These are phyloP conservation scores for Kalanchoe fedtschenkoi DNA, from an alignment of 164 flowering plant species.

Conservation along the genomic window DNA sequence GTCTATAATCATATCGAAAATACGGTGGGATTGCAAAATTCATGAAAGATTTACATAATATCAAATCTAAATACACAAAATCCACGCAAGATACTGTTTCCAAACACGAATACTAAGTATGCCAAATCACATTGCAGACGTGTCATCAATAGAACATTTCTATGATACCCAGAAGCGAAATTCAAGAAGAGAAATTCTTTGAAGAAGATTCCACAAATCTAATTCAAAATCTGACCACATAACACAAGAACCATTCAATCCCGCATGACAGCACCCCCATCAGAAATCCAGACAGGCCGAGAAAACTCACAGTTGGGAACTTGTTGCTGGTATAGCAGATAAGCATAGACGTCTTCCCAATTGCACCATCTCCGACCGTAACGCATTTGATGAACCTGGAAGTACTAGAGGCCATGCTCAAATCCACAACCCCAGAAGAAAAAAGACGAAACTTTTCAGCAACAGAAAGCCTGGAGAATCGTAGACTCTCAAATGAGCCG, in stretches of 20 bases:
- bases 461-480: not conserved
- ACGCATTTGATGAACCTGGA: conserved; percentile 95
- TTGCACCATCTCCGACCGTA: conserved; percentile 96
- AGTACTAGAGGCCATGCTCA: conserved; percentile 59
- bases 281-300: not conserved
- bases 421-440: not conserved
- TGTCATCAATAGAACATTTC: too few species aligned
- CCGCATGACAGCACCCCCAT: not conserved
- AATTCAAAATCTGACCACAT: not conserved
- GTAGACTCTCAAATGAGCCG: too few species aligned
- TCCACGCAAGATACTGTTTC: too few species aligned
- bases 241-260: not conserved
- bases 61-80: too few species aligned
- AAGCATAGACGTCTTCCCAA: conserved; percentile 95
- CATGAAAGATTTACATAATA: too few species aligned
- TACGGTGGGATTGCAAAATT: too few species aligned
- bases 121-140: too few species aligned
- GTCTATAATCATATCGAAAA: too few species aligned
- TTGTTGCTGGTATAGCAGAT: conserved; percentile 95
- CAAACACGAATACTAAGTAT: too few species aligned
- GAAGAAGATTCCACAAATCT: not conserved
- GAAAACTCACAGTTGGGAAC: conserved; percentile 67
- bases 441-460: not conserved
- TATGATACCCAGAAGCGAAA: too few species aligned
- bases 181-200: too few species aligned